Evolutionary conservation across 176 grass and related monocot species (phyloP).

Genomic region (Otatea glauca): DNA sequence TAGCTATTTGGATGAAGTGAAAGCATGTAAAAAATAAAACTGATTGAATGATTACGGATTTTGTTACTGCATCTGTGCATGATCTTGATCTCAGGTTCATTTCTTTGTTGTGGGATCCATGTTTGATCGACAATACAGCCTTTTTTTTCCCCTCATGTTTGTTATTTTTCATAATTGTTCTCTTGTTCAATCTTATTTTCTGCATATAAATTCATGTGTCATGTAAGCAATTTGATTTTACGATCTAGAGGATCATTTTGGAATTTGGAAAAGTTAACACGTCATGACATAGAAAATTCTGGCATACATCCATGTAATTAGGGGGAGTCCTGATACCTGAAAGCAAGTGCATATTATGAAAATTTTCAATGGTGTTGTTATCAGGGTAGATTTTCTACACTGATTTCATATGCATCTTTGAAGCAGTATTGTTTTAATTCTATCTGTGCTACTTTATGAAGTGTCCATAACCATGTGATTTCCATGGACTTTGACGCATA

Average conservation of each 20-base stretch:
- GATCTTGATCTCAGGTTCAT: constrained; percentile 7
- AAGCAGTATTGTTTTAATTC: background rate
- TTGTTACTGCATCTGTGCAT: background rate
- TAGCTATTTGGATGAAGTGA: constrained; percentile 14
- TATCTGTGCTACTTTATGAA: background rate
- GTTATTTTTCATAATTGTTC: constrained; percentile 12
- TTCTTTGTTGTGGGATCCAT: background rate
- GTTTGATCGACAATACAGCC: constrained; percentile 25
- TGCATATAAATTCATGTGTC: constrained; percentile 31
- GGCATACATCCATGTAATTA: background rate
- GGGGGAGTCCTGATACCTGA: background rate
- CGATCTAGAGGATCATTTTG: background rate
- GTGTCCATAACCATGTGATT: constrained; percentile 5
- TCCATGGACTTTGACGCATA: background rate
- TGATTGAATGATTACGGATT: background rate
- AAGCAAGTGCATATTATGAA: constrained; percentile 1
- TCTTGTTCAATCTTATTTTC: constrained; percentile 26
- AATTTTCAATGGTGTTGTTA: background rate
- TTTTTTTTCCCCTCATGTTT: constrained; percentile 1
- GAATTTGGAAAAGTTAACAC: background rate
- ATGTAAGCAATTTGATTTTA: constrained; percentile 7
- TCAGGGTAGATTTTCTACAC: background rate
- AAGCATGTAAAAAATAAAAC: constrained; percentile 6
- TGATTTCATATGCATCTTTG: constrained; percentile 13
- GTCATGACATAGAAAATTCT: background rate